Percentiles rank a stretch among this genome's conserved stretches.
Conservation (phyloP, 78 protist species). For the Chrysochromulina parva region DNA sequence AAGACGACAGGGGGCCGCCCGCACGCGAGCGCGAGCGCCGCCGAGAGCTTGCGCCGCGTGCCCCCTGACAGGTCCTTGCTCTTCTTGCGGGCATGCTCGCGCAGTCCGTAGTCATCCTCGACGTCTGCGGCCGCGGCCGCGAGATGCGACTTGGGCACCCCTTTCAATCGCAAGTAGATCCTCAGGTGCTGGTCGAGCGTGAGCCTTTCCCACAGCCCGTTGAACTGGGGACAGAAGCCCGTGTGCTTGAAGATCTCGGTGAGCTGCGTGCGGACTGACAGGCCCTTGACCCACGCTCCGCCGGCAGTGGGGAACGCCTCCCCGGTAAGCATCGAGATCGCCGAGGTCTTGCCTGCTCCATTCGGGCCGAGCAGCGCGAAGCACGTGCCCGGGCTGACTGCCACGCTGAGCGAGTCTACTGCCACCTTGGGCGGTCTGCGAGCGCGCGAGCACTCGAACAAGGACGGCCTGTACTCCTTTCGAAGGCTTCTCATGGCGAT, state of each 20-base stretch:
- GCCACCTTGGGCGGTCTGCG: conserved; percentile 44
- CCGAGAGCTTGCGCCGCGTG: background rate
- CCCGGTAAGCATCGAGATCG: conserved; percentile 39
- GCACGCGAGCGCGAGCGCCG: conserved; percentile 13
- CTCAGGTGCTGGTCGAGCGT: conserved; percentile 73
- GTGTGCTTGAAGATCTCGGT: background rate
- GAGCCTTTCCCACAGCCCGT: conserved; percentile 73
- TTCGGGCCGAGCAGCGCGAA: conserved; percentile 84
- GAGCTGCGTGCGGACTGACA: background rate
- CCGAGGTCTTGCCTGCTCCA: conserved; percentile 92
- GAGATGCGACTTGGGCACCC: conserved; percentile 28
- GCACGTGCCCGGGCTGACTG: conserved; percentile 64
- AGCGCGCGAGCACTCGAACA: too few species aligned
- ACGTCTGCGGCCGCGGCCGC: background rate
- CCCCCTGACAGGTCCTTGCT: conserved; percentile 33
- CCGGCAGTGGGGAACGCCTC: background rate
- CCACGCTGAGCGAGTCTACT: conserved; percentile 57
- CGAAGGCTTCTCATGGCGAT: background rate
- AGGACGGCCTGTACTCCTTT: background rate
- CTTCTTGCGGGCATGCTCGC: conserved; percentile 39
- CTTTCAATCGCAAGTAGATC: conserved; percentile 72
- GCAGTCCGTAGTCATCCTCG: conserved; percentile 45
- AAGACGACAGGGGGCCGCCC: conserved; percentile 8
- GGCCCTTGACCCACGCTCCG: conserved; percentile 65
- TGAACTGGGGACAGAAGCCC: conserved; percentile 87